Evolutionary conservation across 257 asterid genomes (phyloP), one percentile per base, ranked within the genome.

Genomic region (Coffea canephora): DNA sequence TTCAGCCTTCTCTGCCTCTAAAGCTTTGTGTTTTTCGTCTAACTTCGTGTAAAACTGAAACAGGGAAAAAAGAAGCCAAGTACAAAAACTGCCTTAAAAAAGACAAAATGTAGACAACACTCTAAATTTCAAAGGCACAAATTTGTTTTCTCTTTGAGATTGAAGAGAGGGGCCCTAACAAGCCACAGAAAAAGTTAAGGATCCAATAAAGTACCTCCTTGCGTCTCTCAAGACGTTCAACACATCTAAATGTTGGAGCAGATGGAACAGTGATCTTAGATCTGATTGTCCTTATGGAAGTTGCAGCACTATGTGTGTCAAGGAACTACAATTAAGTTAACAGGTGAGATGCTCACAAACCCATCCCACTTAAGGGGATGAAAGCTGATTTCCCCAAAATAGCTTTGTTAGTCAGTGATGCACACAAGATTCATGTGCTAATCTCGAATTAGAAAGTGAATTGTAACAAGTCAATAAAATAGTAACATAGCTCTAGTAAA

Each of bases 21-120:
- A 78, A 25, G 98, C 97, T 89, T 82, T 91, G 84, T 91, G 98
- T 78, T 89, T 94, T 65, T 94, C 97, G 59, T 87, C 98, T 85
- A 94, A 83, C 88, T 94, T 92, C 19, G 84, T 75, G 81, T 91
- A 94, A 77, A 85, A 94, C 98, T 94, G 83, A 78, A 64, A 67
- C 57, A 73, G 52, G 74, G 36, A 72, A 27, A 12, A 46, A 25
- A 59, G 15, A 50, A 78, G 52, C 21, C 41, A 50, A 77, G 52
- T 52, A 68, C 61, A 34, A 73, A 74, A 75, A 74, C n/a, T 36
- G 19, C 66, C 39, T 25, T 36, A 69, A 19, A 11, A 77, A 67
- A 36, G 48, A 62, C 76, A 74, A 14, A 75, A 9, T 31, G 50
- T 7, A 66, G 25, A 76, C 23, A 31, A 52, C 11, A 21, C 15